These are phyloP conservation scores for Epichloe elymi DNA, from an alignment of 2,329 filamentous ascomycete genomes.

Conservation along the genomic window DNA sequence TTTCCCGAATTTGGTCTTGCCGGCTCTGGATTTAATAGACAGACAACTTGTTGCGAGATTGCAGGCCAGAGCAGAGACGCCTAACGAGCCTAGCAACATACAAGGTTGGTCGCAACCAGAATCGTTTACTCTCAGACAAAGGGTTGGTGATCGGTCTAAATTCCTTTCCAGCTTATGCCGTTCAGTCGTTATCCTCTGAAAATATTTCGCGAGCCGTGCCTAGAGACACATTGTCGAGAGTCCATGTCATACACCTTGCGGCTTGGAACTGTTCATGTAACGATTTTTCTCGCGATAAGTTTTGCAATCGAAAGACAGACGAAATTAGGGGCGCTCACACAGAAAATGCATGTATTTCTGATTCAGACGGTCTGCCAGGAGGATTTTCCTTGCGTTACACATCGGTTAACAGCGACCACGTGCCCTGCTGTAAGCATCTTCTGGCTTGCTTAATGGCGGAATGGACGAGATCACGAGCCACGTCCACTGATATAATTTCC, in stretches of 20 bases:
- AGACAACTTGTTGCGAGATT: conserved; percentile 44
- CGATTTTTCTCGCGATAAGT: conserved; percentile 57
- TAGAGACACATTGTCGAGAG: conserved; percentile 7
- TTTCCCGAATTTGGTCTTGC: conserved; percentile 68
- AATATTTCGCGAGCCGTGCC: conserved; percentile 12
- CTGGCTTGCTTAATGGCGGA: conserved; percentile 70
- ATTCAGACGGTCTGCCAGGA: too few relatives aligned
- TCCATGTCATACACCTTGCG: conserved; percentile 58
- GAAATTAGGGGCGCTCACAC: conserved; percentile 6
- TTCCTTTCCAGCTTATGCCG: conserved; percentile 37
- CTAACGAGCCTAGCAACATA: background rate
- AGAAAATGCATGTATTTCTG: background rate
- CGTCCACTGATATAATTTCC: conserved; percentile 41
- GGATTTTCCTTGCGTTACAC: background rate
- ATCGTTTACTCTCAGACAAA: background rate
- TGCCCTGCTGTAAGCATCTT: conserved; percentile 74
- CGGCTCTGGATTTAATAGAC: conserved; percentile 80
- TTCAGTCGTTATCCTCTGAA: conserved; percentile 42
- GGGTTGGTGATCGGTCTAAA: background rate
- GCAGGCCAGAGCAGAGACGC: background rate
- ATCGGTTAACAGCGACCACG: conserved; percentile 15
- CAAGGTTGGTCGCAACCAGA: background rate
- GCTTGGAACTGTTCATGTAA: conserved; percentile 89
- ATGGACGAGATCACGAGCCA: conserved; percentile 45
- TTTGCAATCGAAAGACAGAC: conserved; percentile 8